Percentiles rank a stretch among this genome's conserved stretches.
Evolutionary conservation across 1,139 yeast genomes (phyloP).

Genomic region (Candida labiduridarum): DNA sequence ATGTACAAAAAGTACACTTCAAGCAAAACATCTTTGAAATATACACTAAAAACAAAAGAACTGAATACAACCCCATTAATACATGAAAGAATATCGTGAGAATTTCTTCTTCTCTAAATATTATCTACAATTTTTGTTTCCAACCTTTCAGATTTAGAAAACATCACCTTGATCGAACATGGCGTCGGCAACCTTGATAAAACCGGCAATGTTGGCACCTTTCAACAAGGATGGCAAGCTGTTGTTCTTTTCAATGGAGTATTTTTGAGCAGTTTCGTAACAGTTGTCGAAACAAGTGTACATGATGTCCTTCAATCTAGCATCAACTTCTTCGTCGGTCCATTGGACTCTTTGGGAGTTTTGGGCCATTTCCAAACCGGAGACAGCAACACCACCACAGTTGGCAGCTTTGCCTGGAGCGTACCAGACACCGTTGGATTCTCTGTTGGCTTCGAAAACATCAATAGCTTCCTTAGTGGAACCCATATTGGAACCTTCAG

Average conservation of each 20-base stretch:
- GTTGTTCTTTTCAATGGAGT: conserved; percentile 65
- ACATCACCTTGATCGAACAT: conserved; percentile 98
- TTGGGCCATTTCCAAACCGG: conserved; percentile 99
- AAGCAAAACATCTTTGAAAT: background rate
- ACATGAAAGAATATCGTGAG: background rate
- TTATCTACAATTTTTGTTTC: background rate
- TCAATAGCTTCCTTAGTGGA: conserved; percentile 96
- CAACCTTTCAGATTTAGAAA: conserved; percentile 32
- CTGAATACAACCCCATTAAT: conserved; percentile 3
- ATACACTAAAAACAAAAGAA: conserved; percentile 1
- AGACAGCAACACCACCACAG: conserved; percentile 99
- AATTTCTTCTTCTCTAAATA: background rate
- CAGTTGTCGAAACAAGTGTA: conserved; percentile 91
- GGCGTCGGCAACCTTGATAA: conserved; percentile 97
- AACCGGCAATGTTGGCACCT: conserved; percentile 99
- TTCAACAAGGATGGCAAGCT: conserved; percentile 87
- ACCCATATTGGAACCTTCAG: conserved; percentile 99
- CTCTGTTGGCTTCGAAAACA: conserved; percentile 87
- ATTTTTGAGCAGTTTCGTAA: conserved; percentile 81
- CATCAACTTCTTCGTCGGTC: conserved; percentile 89
- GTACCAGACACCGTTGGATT: conserved; percentile 79
- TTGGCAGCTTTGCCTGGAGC: conserved; percentile 99
- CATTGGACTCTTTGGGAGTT: conserved; percentile 92
- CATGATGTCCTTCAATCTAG: conserved; percentile 88
- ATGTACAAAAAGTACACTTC: background rate